Conservation (phyloP, 345 rosid genomes). For the Lepidium aucheri region DNA sequence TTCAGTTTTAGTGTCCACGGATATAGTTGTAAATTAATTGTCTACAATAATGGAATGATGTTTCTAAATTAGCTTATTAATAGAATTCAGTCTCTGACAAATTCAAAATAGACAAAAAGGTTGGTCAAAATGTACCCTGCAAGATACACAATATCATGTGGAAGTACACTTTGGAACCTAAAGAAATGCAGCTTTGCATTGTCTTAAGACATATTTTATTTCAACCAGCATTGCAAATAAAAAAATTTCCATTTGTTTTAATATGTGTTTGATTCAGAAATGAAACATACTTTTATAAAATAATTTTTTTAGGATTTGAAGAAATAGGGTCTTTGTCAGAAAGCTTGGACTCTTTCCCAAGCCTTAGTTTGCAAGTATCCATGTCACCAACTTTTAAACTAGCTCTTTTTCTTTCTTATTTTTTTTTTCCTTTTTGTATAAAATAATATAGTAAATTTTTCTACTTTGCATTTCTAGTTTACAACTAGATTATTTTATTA, state of each 20-base stretch:
- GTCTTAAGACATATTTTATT: not conserved
- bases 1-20: too few relatives aligned
- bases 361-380: slow-evolving; percentile 24
- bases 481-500: not conserved
- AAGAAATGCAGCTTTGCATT: slow-evolving; percentile 5
- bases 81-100: not conserved
- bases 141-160: slow-evolving; percentile 10
- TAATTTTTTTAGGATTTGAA: not conserved
- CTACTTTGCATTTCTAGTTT: not conserved
- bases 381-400: slow-evolving; percentile 4
- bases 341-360: slow-evolving; percentile 16
- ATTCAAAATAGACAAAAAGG: not conserved
- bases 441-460: not conserved
- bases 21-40: too few relatives aligned
- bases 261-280: not conserved
- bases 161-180: slow-evolving; percentile 13
- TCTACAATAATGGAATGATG: too few relatives aligned
- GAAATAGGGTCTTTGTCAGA: slow-evolving; percentile 12
- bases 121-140: too few relatives aligned
- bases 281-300: not conserved
- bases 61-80: not conserved
- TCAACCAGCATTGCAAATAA: slow-evolving; percentile 1
- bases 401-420: not conserved
- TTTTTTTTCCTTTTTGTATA: not conserved
- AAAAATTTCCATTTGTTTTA: not conserved